Percentiles rank a stretch among this genome's conserved stretches.
Evolutionary conservation across 192 early-diverging fungal species (phyloP).

Genomic region (Entomortierella lignicola): DNA sequence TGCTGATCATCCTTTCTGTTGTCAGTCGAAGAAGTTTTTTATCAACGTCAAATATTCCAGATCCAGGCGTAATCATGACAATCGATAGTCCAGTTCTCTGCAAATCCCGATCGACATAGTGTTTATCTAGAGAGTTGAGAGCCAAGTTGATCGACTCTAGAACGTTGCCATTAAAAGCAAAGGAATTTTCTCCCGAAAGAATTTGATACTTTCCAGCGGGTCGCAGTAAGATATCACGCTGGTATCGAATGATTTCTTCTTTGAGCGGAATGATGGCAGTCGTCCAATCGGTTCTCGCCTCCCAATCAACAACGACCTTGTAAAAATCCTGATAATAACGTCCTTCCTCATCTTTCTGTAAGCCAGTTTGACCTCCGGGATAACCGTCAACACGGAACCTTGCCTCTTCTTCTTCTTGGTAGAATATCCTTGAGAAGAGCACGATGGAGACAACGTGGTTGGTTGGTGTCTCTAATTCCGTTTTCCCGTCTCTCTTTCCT

Average conservation of each 20-base stretch:
- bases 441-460: slow-evolving; percentile 98
- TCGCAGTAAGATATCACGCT: slow-evolving; percentile 73
- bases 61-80: slow-evolving; percentile 88
- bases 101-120: slow-evolving; percentile 95
- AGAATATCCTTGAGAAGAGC: slow-evolving; percentile 91
- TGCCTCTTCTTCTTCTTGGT: slow-evolving; percentile 63
- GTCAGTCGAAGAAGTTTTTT: slow-evolving; percentile 90
- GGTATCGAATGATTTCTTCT: slow-evolving; percentile 79
- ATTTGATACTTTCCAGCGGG: slow-evolving; percentile 56
- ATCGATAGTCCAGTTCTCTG: slow-evolving; percentile 90
- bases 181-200: slow-evolving; percentile 82
- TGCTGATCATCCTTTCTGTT: slow-evolving; percentile 93
- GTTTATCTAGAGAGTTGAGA: slow-evolving; percentile 93
- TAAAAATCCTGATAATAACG: slow-evolving; percentile 93
- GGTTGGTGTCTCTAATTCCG: slow-evolving; percentile 62
- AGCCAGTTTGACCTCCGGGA: slow-evolving; percentile 34
- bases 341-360: slow-evolving; percentile 64
- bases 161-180: slow-evolving; percentile 92
- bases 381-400: slow-evolving; percentile 37
- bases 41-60: slow-evolving; percentile 90
- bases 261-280: slow-evolving; percentile 74
- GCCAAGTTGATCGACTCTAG: slow-evolving; percentile 97
- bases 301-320: slow-evolving; percentile 95
- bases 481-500: slow-evolving; percentile 53
- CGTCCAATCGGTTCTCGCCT: slow-evolving; percentile 81